Base-by-base conservation (phyloP, 345 rosid genomes). In the Acer saccharum region DNA sequence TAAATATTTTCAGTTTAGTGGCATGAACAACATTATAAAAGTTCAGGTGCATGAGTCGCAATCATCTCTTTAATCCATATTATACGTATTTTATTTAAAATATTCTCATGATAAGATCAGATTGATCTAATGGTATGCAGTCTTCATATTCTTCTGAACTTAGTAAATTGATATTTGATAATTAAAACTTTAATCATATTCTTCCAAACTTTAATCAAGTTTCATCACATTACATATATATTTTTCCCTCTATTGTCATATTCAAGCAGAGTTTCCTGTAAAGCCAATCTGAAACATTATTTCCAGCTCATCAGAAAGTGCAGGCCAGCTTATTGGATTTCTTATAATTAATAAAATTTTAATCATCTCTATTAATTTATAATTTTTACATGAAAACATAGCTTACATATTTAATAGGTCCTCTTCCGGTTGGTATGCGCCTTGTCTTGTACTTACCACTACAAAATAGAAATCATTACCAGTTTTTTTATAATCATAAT, bases 361-460 rank as follows among this genome's bases (percentile, higher is more conserved):
- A 35, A 35, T 35, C 7, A 29, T 2, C 16, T 44, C 39, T 58
- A 20, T 58, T n/a, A 29, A 16, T 70, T 39, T 7, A n/a, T 52
- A 74, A 21, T 46, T 16, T 54, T 6, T 17, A 60, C 78, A 69
- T 17, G n/a, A 43, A 48, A 48, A 69, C 35, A 21, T 41, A 60
- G 10, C 68, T 72, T 48, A 67, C 70, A 32, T 66, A 32, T 57
- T 9, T 65, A 76, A 58, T 71, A 20, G 61, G 68, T 80, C 76
- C 10, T 35, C 32, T 74, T 32, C 55, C n/a, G n/a, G 67, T 35
- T 48, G 60, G 73, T 64, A 60, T 70, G 73, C 55, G 65, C 43
- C 64, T 64, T 78, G 84, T 78, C 81, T 46, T 66, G 58, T 46
- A 71, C 68, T 32, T 54, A 35, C 58, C 78, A 73, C 68, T 69